phyloP scores from a whole-genome alignment of 2,329 filamentous ascomycete species.

The Fusarium decemcellulare region DNA sequence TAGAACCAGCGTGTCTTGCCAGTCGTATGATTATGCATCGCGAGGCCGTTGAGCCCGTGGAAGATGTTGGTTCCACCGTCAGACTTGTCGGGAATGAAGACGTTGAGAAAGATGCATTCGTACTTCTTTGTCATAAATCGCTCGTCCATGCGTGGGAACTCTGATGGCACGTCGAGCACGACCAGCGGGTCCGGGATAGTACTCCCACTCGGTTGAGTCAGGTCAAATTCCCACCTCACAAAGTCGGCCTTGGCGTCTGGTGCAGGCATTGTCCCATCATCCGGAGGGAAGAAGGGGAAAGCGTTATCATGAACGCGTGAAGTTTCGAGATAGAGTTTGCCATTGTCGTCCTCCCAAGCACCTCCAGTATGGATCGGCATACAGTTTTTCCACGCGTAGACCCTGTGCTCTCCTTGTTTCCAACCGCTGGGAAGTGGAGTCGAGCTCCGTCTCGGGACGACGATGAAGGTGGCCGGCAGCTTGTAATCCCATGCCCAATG shows the following conservation, averaged over 20 bases:
- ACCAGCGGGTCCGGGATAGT: neutral
- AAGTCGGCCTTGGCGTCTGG: conserved; percentile 27
- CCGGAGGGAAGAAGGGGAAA: conserved; percentile 24
- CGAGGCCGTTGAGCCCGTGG: neutral
- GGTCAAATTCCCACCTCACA: conserved; percentile 34
- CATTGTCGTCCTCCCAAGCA: conserved; percentile 22
- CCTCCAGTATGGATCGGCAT: conserved; percentile 14
- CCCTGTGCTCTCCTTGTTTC: neutral
- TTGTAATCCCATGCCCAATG: neutral
- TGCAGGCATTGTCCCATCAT: conserved; percentile 14
- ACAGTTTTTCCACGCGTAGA: neutral
- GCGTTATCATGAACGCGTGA: conserved; percentile 29
- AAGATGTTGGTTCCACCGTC: neutral
- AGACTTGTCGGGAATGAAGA: neutral
- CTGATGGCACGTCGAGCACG: neutral
- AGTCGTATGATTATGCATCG: neutral
- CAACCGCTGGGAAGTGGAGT: neutral
- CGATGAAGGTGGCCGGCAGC: neutral
- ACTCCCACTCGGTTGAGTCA: neutral
- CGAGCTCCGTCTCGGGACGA: neutral
- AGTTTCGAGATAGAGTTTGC: conserved; percentile 23
- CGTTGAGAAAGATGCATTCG: neutral
- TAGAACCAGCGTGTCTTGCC: neutral
- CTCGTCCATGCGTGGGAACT: neutral
- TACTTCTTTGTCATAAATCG: neutral